Percentiles rank a stretch among this genome's conserved stretches.
Conservation (phyloP, 495 filamentous ascomycete genomes). For the Podospora sp. region DNA sequence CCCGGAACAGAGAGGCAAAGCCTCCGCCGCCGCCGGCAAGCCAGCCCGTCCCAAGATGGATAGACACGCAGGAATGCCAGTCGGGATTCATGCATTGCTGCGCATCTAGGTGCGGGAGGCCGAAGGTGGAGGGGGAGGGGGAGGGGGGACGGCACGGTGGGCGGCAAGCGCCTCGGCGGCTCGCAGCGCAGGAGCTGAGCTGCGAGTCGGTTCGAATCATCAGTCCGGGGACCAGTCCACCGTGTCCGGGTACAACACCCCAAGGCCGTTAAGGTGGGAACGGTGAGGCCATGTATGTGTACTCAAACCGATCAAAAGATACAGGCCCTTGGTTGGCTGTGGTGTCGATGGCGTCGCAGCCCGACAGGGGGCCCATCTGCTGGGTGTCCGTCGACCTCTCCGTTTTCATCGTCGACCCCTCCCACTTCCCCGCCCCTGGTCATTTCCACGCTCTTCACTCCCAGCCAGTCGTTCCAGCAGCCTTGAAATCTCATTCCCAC, state of each 20-base stretch:
- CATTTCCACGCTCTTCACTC: not conserved
- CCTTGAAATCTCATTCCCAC: not conserved
- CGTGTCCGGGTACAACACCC: not conserved
- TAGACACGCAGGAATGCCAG: not conserved
- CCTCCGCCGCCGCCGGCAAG: not conserved
- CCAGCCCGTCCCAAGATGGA: not conserved
- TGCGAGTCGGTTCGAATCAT: not conserved
- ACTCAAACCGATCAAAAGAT: not conserved
- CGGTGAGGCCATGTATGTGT: not conserved
- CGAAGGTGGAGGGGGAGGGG: not conserved
- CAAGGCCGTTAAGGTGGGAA: not conserved
- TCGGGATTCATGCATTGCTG: not conserved
- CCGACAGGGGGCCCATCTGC: not conserved
- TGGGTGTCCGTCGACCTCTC: not conserved
- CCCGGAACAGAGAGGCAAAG: not conserved
- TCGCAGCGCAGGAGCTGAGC: not conserved
- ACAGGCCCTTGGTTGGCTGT: not conserved
- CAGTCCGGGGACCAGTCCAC: not conserved
- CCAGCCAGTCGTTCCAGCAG: not conserved
- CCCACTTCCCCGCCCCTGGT: not conserved
- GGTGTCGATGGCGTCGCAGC: not conserved
- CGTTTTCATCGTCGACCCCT: not conserved
- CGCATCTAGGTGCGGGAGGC: not conserved
- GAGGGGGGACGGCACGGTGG: not conserved
- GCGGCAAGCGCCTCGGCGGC: not conserved